Conservation (phyloP, 371 early-diverging fungal species). For the Mortierella sp. region DNA sequence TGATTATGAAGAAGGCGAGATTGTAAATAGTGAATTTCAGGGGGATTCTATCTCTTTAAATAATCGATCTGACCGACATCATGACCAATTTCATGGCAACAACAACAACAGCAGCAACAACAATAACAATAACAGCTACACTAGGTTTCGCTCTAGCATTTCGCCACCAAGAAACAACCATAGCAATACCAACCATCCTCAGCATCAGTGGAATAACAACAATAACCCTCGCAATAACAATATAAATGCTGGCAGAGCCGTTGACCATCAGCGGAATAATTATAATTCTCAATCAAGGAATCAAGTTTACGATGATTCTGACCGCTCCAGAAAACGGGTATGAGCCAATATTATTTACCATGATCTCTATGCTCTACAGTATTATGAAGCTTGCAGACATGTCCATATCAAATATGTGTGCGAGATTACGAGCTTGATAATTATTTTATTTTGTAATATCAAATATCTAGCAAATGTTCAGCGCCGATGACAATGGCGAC, state of each 20-base stretch:
- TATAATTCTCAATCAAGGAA: slow-evolving; percentile 10
- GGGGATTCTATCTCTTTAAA: not conserved
- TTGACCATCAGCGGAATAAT: slow-evolving; percentile 1
- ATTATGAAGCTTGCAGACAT: no score
- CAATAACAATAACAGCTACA: not conserved
- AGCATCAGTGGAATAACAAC: not conserved
- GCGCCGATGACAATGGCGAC: slow-evolving; percentile 7
- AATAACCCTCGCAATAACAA: not conserved
- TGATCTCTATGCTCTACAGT: not conserved
- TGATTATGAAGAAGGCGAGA: slow-evolving; percentile 5
- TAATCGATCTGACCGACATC: slow-evolving; percentile 1
- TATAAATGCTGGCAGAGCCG: not conserved
- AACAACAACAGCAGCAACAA: slow-evolving; percentile 4
- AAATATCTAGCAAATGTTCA: not conserved
- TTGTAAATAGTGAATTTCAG: not conserved
- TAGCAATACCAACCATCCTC: not conserved
- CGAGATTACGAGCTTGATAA: not conserved
- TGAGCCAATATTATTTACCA: not conserved
- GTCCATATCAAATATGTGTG: not conserved
- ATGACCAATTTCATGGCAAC: not conserved
- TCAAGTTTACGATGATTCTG: slow-evolving; percentile 12
- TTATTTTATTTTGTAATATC: not conserved
- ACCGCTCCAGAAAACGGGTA: slow-evolving; percentile 23
- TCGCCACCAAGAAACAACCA: not conserved
- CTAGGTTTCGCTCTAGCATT: not conserved